Percentiles rank a stretch among this genome's conserved stretches.
Evolutionary conservation across 2,329 filamentous ascomycete species (phyloP).

Genomic region (Penicillium oxalicum): DNA sequence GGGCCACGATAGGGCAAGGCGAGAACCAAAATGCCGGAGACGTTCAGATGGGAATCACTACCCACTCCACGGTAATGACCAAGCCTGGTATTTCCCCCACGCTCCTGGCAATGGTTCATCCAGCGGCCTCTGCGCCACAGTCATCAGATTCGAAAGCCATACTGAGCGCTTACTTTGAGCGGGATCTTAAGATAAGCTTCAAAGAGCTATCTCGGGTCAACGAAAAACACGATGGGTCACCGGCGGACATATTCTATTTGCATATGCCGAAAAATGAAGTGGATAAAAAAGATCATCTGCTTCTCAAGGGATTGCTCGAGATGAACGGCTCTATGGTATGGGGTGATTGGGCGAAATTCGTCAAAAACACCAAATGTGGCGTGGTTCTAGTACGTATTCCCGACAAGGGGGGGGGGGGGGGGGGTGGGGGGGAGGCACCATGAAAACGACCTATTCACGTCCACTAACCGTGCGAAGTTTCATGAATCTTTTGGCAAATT

Average conservation of each 20-base stretch:
- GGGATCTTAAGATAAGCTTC: constrained; percentile 23
- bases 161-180: constrained; percentile 11
- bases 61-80: too few relatives aligned
- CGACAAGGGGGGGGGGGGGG: too few relatives aligned
- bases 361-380: constrained; percentile 19
- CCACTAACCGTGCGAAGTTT: constrained; percentile 20
- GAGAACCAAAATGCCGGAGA: background rate
- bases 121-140: too few relatives aligned
- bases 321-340: constrained; percentile 20
- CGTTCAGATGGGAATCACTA: too few relatives aligned
- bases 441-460: background rate
- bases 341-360: constrained; percentile 36
- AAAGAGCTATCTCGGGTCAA: constrained; percentile 23
- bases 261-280: constrained; percentile 24
- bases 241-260: constrained; percentile 30
- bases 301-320: constrained; percentile 23
- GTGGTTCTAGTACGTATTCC: constrained; percentile 33
- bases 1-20: background rate
- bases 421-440: too few relatives aligned
- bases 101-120: too few relatives aligned
- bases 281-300: constrained; percentile 20
- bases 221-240: constrained; percentile 8
- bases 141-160: background rate
- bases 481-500: constrained; percentile 33
- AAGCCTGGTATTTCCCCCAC: too few relatives aligned